These are phyloP conservation scores for Termitomyces sp. DNA, from an alignment of 1,284 basidiomycete species.

Conservation along the genomic window DNA sequence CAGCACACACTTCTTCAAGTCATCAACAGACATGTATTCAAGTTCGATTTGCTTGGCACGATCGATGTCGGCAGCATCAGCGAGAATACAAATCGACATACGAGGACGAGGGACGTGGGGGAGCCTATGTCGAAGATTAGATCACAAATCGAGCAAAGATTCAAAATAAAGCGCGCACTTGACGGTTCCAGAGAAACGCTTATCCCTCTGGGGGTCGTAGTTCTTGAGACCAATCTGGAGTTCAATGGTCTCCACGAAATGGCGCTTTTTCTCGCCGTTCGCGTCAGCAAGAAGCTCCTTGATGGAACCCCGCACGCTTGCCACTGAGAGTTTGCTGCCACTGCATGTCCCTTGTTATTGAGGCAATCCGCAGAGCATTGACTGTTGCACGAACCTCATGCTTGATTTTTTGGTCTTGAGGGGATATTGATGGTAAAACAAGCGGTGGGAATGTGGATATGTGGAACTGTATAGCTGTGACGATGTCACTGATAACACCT, in stretches of 20 bases:
- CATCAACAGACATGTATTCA: constrained; percentile 99
- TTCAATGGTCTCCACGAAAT: constrained; percentile 92
- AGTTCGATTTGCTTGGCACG: constrained; percentile 96
- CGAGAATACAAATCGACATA: constrained; percentile 99
- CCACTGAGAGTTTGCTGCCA: constrained; percentile 83
- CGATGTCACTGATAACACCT: constrained; percentile 15
- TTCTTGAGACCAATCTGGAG: constrained; percentile 97
- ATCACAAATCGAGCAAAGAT: not conserved
- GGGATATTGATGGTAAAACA: constrained; percentile 1
- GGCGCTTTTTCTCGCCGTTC: constrained; percentile 80
- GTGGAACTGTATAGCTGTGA: constrained; percentile 21
- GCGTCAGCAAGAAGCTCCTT: constrained; percentile 78
- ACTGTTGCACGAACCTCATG: constrained; percentile 23
- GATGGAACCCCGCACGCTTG: constrained; percentile 97
- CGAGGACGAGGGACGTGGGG: constrained; percentile 96
- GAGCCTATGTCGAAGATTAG: constrained; percentile 48
- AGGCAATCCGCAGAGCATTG: not conserved
- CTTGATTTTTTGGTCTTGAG: constrained; percentile 18
- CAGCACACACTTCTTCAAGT: constrained; percentile 89
- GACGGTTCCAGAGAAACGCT: constrained; percentile 97
- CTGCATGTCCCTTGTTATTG: constrained; percentile 8
- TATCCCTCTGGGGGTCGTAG: constrained; percentile 94
- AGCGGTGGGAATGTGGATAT: constrained; percentile 11
- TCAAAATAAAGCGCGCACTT: constrained; percentile 48
- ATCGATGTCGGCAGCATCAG: constrained; percentile 98